Percentiles rank a stretch among this genome's conserved stretches.
Evolutionary conservation across 2,329 filamentous ascomycete genomes (phyloP).

Genomic region (Diplodia seriata): DNA sequence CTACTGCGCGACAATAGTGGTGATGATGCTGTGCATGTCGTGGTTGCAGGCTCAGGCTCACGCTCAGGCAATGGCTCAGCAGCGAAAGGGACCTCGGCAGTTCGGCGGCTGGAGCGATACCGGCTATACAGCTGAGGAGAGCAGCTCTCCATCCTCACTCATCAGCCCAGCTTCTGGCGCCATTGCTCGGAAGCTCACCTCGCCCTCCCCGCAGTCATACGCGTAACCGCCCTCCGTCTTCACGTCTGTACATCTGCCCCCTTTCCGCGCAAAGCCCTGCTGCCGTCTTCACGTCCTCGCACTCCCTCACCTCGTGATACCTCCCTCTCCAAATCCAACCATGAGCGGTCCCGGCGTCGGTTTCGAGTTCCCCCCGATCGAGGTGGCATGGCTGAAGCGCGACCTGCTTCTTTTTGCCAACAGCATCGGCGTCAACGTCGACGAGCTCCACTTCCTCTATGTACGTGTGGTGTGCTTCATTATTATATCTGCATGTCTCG

Average conservation of each 20-base stretch:
- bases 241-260: neutral
- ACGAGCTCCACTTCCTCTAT: conserved; percentile 93
- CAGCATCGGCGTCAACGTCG: conserved; percentile 82
- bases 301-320: neutral
- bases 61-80: neutral
- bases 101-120: conserved; percentile 13
- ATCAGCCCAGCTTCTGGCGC: neutral
- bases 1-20: neutral
- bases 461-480: conserved; percentile 56
- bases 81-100: conserved; percentile 10
- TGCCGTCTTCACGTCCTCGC: neutral
- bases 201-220: conserved; percentile 2
- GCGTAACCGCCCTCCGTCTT: neutral
- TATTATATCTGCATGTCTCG: no score
- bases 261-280: neutral
- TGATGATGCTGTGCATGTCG: neutral
- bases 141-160: neutral
- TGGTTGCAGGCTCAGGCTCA: neutral
- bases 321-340: neutral
- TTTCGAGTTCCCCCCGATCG: conserved; percentile 77
- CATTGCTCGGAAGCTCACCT: conserved; percentile 1
- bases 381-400: conserved; percentile 85
- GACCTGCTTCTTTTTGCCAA: conserved; percentile 89
- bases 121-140: conserved; percentile 11
- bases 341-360: conserved; percentile 63